Evolutionary conservation across 371 early-diverging fungal species (phyloP).

Genomic region (Mortierella sp.): DNA sequence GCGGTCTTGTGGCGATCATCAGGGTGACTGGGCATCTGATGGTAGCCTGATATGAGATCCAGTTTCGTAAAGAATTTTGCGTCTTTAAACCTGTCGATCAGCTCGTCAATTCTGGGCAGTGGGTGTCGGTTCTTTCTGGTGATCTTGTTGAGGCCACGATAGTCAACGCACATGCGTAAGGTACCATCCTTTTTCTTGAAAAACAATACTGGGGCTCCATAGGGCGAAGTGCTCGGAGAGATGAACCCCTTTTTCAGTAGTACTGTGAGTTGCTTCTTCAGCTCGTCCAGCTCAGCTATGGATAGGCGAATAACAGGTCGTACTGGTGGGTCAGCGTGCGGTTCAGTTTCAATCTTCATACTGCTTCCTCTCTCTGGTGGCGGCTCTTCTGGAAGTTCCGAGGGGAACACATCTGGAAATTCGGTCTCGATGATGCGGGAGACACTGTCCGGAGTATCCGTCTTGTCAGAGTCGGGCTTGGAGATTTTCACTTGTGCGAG

Average conservation of each 20-base stretch:
- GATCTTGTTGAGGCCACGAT: slow-evolving; percentile 16
- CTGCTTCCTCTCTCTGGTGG: slow-evolving; percentile 6
- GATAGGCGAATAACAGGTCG: slow-evolving; percentile 37
- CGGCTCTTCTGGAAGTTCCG: background rate
- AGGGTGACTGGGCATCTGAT: slow-evolving; percentile 25
- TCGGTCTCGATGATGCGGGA: background rate
- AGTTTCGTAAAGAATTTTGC: slow-evolving; percentile 57
- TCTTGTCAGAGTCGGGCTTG: too few species aligned
- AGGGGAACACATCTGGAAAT: slow-evolving; percentile 6
- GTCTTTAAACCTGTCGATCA: slow-evolving; percentile 45
- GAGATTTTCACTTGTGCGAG: too few species aligned
- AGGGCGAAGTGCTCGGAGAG: slow-evolving; percentile 43
- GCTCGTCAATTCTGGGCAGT: slow-evolving; percentile 58
- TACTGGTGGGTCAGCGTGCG: slow-evolving; percentile 26
- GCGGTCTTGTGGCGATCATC: slow-evolving; percentile 45
- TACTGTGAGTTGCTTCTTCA: slow-evolving; percentile 37
- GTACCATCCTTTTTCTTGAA: slow-evolving; percentile 63
- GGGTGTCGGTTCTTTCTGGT: slow-evolving; percentile 38
- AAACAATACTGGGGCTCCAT: slow-evolving; percentile 65
- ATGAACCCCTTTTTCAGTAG: slow-evolving; percentile 20
- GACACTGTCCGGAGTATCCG: background rate
- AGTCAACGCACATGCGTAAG: slow-evolving; percentile 35
- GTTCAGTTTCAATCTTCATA: slow-evolving; percentile 34
- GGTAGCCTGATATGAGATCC: slow-evolving; percentile 50
- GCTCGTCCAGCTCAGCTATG: slow-evolving; percentile 37